Percentiles rank a stretch among this genome's conserved stretches.
These are phyloP conservation scores for Solanum peruvianum DNA, from an alignment of 257 asterid species.

Conservation along the genomic window DNA sequence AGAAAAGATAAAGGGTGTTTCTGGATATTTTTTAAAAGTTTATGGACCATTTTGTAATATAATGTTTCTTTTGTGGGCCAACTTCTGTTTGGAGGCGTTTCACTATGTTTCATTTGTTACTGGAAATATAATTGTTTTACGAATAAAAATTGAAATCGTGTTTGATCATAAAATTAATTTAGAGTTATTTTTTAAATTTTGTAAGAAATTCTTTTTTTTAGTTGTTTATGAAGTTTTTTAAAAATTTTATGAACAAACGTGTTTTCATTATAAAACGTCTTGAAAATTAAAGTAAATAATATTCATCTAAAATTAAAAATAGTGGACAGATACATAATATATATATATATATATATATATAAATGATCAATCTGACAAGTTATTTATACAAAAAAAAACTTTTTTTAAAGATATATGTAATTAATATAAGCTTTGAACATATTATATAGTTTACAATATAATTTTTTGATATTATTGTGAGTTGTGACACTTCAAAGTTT, in stretches of 20 bases:
- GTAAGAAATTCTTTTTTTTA: too few species aligned
- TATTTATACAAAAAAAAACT: too few species aligned
- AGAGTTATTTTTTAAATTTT: too few species aligned
- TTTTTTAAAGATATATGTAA: too few species aligned
- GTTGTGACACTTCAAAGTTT: background rate
- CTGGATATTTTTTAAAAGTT: background rate
- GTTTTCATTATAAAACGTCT: background rate
- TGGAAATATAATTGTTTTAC: background rate
- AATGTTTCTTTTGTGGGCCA: background rate
- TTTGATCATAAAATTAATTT: too few species aligned
- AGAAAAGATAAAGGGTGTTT: background rate
- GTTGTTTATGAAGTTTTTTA: too few species aligned
- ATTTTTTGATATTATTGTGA: too few species aligned
- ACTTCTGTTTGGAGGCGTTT: background rate
- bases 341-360: too few species aligned
- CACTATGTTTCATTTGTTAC: background rate
- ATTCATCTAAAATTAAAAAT: too few species aligned
- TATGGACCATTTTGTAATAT: background rate
- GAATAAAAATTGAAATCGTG: background rate
- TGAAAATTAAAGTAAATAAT: rapidly evolving
- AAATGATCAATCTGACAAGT: too few species aligned
- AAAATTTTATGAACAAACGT: rapidly evolving
- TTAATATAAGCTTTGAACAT: background rate
- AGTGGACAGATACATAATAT: too few species aligned
- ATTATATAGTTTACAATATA: background rate